These are phyloP conservation scores for Naegleria fowleri DNA, from an alignment of 208 protist genomes.

Conservation along the genomic window DNA sequence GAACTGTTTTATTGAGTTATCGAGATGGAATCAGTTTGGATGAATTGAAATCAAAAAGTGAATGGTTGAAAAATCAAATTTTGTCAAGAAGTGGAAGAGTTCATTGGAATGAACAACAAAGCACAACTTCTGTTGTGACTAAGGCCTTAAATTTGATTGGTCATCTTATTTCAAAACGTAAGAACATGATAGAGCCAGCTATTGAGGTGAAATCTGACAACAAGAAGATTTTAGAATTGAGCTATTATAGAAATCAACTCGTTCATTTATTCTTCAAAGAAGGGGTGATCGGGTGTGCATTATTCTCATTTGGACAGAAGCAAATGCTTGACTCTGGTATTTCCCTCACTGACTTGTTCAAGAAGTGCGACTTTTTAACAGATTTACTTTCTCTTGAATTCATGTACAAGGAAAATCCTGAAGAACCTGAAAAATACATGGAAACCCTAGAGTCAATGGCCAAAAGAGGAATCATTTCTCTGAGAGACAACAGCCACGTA, in stretches of 20 bases:
- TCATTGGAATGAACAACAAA: not conserved
- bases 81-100: not conserved
- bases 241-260: slow-evolving; percentile 9
- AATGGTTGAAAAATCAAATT: not conserved
- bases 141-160: not conserved
- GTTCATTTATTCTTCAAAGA: not conserved
- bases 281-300: not conserved
- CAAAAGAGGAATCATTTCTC: not conserved
- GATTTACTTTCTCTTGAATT: not conserved
- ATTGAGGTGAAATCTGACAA: not conserved
- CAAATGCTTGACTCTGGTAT: not conserved
- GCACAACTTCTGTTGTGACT: not conserved
- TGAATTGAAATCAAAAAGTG: not conserved
- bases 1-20: slow-evolving; percentile 50
- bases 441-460: not conserved
- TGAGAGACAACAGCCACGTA: not conserved
- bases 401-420: not conserved
- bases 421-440: not conserved
- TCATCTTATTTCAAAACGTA: not conserved
- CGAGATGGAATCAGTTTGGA: slow-evolving; percentile 13
- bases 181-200: slow-evolving; percentile 3
- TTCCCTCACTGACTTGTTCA: not conserved
- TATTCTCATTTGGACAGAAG: not conserved
- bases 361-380: not conserved
- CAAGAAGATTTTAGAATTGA: not conserved